Conservation (phyloP, 2,329 filamentous ascomycete genomes). For the Capronia coronata region DNA sequence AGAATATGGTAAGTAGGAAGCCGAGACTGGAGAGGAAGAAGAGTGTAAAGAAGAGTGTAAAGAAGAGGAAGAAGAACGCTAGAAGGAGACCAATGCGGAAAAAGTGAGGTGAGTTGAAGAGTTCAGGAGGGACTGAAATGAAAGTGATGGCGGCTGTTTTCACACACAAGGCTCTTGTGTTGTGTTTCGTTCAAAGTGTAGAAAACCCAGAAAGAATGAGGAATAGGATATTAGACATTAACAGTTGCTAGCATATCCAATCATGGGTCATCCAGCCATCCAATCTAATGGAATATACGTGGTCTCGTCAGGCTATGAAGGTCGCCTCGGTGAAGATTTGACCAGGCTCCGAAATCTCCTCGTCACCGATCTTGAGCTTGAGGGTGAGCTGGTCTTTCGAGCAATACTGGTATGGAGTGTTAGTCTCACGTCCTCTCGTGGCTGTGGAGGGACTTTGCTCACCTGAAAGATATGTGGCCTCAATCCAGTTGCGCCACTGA, state of each 20-base stretch:
- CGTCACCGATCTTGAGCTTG: slow-evolving; percentile 77
- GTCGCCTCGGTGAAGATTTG: slow-evolving; percentile 80
- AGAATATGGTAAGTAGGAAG: too few species aligned
- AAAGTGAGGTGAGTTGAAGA: neutral
- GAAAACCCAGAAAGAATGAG: neutral
- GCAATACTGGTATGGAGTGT: slow-evolving; percentile 56
- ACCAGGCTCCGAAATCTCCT: slow-evolving; percentile 72
- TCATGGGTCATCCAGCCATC: slow-evolving; percentile 30
- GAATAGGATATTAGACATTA: slow-evolving; percentile 26
- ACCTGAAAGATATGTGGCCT: slow-evolving; percentile 98
- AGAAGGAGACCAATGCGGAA: neutral
- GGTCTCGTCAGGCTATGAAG: slow-evolving; percentile 67
- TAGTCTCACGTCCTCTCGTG: neutral
- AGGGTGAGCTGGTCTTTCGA: slow-evolving; percentile 61
- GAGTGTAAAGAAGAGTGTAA: slow-evolving; percentile 11
- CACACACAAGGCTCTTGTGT: too few species aligned
- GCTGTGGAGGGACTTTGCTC: slow-evolving; percentile 31
- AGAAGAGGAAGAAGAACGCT: neutral
- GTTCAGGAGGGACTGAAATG: neutral
- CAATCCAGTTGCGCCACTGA: slow-evolving; percentile 78
- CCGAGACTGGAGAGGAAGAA: slow-evolving; percentile 14
- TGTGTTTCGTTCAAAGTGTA: too few species aligned
- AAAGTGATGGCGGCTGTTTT: neutral
- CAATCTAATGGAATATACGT: slow-evolving; percentile 10
- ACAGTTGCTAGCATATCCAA: slow-evolving; percentile 28